A percentile compares a stretch with the other conserved stretches of the same genome.
phyloP scores from a whole-genome alignment of 352 stramenopile genomes.

The Pythium folliculosum region DNA sequence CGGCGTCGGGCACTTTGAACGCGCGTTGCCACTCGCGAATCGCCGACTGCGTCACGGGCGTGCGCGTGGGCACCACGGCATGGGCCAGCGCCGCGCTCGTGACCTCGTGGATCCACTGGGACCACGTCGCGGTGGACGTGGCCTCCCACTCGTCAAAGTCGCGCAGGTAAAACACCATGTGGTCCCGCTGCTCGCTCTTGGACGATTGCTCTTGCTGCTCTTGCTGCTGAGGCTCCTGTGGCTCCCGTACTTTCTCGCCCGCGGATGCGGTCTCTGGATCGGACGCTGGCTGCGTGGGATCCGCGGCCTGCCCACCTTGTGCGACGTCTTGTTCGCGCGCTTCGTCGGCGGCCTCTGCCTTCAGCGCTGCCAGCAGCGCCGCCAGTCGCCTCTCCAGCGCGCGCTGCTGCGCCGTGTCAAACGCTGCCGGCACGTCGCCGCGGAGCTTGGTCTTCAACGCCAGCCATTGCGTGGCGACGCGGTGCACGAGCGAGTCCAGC shows the following conservation, averaged over 20 bases:
- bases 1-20: conserved; percentile 30
- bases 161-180: conserved; percentile 55
- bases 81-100: conserved; percentile 50
- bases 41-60: conserved; percentile 47
- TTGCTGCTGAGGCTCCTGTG: too few relatives aligned
- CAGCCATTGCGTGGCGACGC: conserved; percentile 41
- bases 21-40: conserved; percentile 42
- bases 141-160: conserved; percentile 54
- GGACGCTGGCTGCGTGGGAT: too few relatives aligned
- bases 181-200: neutral
- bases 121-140: conserved; percentile 35
- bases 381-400: conserved; percentile 11
- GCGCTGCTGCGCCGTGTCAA: conserved; percentile 24
- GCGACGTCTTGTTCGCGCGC: too few relatives aligned
- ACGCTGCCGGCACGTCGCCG: conserved; percentile 43
- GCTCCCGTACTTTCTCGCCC: too few relatives aligned
- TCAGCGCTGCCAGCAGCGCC: conserved; percentile 13
- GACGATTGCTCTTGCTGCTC: too few relatives aligned
- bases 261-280: too few relatives aligned
- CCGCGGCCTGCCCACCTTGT: too few relatives aligned
- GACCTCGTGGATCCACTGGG: conserved; percentile 56
- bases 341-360: neutral
- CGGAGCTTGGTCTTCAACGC: conserved; percentile 45
- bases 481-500: conserved; percentile 29
- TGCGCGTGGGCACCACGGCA: conserved; percentile 51